Percentiles rank a stretch among this genome's conserved stretches.
phyloP scores from a whole-genome alignment of 2,329 filamentous ascomycete species.

The Colletotrichum euphorbiae region DNA sequence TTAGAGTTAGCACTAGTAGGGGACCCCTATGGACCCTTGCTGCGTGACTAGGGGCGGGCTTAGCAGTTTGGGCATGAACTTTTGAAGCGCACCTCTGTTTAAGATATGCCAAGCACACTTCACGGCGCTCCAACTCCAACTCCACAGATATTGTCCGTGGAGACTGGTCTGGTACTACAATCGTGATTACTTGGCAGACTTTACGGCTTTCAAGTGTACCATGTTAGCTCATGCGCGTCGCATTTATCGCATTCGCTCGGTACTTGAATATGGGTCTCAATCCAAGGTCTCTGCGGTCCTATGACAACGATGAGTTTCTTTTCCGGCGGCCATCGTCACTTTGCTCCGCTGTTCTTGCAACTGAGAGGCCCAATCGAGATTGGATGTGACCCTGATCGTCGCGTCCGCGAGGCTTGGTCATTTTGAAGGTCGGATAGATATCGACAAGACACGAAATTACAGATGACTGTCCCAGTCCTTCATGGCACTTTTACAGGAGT shows the following conservation, averaged over 20 bases:
- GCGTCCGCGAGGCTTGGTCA: not conserved
- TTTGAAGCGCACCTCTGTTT: no score
- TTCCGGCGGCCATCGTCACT: not conserved
- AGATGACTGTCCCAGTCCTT: no score
- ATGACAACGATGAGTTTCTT: not conserved
- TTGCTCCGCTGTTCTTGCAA: not conserved
- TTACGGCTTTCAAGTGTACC: no score
- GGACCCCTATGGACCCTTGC: no score
- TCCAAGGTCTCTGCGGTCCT: not conserved
- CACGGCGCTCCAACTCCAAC: not conserved
- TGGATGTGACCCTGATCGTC: no score
- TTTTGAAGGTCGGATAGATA: not conserved
- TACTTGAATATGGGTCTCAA: constrained; percentile 1
- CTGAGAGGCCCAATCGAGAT: not conserved
- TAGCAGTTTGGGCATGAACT: no score
- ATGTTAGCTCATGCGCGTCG: not conserved
- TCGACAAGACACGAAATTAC: not conserved
- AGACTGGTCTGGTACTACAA: no score
- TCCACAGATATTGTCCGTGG: not conserved
- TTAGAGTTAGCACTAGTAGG: no score
- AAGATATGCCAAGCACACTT: constrained; percentile 6
- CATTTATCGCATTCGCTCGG: not conserved
- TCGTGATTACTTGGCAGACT: no score
- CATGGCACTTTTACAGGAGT: not conserved
- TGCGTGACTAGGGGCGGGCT: no score